Conservation (phyloP, 169 alveolate genomes). For the Plasmodium blacklocki region DNA sequence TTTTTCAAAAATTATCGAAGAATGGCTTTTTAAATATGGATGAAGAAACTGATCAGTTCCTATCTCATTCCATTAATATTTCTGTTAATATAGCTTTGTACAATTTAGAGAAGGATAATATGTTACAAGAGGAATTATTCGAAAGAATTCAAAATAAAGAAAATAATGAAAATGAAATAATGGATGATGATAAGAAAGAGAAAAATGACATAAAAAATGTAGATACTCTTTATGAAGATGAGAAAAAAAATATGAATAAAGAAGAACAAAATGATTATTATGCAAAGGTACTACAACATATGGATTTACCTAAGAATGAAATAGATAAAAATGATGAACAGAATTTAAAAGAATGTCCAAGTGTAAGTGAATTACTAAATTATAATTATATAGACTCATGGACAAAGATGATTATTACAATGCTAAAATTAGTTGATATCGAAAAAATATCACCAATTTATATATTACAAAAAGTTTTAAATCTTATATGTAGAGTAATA, state of each 20-base stretch:
- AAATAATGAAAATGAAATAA: background rate
- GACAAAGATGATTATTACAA: conserved; percentile 61
- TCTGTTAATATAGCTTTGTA: conserved; percentile 72
- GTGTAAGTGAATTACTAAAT: conserved; percentile 46
- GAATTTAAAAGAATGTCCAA: conserved; percentile 36
- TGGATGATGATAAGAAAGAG: background rate
- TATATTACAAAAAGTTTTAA: conserved; percentile 63
- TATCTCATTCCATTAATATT: conserved; percentile 34
- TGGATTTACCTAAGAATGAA: background rate
- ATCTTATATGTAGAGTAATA: conserved; percentile 64
- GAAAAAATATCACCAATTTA: conserved; percentile 65
- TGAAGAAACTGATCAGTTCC: conserved; percentile 43
- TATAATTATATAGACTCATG: conserved; percentile 69
- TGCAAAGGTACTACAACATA: background rate
- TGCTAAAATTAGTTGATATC: conserved; percentile 52
- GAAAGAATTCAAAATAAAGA: background rate
- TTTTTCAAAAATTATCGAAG: conserved; percentile 37
- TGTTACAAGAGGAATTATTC: conserved; percentile 3
- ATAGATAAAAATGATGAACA: conserved; percentile 5
- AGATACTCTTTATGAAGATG: background rate
- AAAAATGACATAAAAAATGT: background rate
- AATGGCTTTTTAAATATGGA: conserved; percentile 55
- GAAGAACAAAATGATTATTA: background rate
- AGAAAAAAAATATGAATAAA: background rate
- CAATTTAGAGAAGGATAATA: conserved; percentile 20